phyloP scores from a whole-genome alignment of 2,329 filamentous ascomycete species.

The Hymenoscyphus fraxineus region DNA sequence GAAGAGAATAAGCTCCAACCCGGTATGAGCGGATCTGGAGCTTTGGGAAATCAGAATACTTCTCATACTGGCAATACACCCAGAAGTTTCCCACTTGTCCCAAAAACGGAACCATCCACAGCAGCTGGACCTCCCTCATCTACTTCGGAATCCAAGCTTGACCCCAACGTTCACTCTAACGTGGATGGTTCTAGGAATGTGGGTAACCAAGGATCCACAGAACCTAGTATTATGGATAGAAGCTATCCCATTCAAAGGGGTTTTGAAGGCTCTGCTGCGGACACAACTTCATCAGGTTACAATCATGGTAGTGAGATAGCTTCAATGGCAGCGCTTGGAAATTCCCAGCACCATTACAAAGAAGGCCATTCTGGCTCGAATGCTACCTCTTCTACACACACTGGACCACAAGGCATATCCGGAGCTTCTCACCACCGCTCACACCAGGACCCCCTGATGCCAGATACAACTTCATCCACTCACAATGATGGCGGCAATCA shows the following conservation, averaged over 20 bases:
- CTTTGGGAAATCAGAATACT: background rate
- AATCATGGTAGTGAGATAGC: background rate
- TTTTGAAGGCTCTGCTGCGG: background rate
- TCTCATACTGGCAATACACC: slow-evolving; percentile 1
- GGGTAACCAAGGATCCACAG: slow-evolving; percentile 32
- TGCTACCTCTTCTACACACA: background rate
- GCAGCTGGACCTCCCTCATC: slow-evolving; percentile 38
- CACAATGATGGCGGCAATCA: slow-evolving; percentile 18
- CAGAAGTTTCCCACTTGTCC: background rate
- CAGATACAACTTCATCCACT: slow-evolving; percentile 4
- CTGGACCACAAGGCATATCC: background rate
- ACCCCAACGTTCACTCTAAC: slow-evolving; percentile 52
- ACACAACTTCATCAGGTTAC: background rate
- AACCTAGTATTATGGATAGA: background rate
- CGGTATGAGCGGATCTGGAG: slow-evolving; percentile 46
- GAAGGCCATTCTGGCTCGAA: background rate
- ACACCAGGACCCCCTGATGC: background rate
- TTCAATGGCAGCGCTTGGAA: background rate
- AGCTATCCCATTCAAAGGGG: background rate
- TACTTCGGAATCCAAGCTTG: slow-evolving; percentile 42
- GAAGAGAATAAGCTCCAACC: slow-evolving; percentile 48
- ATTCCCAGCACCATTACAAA: background rate
- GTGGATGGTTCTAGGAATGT: slow-evolving; percentile 47
- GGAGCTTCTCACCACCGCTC: background rate
- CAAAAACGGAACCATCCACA: slow-evolving; percentile 20